Evolutionary conservation across 208 protist species (phyloP).

Genomic region (Trypanosoma scelopori): DNA sequence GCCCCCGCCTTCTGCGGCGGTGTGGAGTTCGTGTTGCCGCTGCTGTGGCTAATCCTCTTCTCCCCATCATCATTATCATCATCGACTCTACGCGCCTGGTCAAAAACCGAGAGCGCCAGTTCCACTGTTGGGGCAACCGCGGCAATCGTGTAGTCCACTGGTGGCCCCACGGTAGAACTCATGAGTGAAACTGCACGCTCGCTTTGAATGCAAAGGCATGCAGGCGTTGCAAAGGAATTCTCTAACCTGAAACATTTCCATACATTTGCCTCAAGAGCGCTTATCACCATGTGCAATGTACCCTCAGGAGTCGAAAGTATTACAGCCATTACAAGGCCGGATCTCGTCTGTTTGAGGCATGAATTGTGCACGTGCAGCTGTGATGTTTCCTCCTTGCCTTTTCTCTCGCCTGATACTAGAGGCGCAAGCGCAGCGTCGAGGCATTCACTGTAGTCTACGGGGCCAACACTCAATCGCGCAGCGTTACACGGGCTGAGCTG

Average conservation of each 20-base stretch:
- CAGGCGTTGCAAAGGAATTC: conserved; percentile 6
- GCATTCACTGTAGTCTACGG: conserved; percentile 26
- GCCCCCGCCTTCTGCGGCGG: not conserved
- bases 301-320: conserved; percentile 26
- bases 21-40: not conserved
- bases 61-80: conserved; percentile 13
- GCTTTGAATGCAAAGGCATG: conserved; percentile 36
- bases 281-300: conserved; percentile 38
- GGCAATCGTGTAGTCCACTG: conserved; percentile 28
- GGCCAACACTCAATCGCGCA: conserved; percentile 15
- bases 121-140: conserved; percentile 35
- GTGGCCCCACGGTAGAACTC: conserved; percentile 36
- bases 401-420: conserved; percentile 2
- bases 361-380: conserved; percentile 35
- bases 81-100: conserved; percentile 28
- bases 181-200: conserved; percentile 38
- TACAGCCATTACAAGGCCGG: conserved; percentile 37
- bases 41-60: not conserved
- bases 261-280: conserved; percentile 25
- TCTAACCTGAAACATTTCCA: conserved; percentile 51
- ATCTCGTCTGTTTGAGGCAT: conserved; percentile 32
- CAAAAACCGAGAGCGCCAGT: conserved; percentile 61
- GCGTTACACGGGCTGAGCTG: conserved; percentile 18
- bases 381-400: conserved; percentile 3
- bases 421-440: conserved; percentile 24